Evolutionary conservation across 495 filamentous ascomycete genomes (phyloP).

Genomic region (Tuber brumale): DNA sequence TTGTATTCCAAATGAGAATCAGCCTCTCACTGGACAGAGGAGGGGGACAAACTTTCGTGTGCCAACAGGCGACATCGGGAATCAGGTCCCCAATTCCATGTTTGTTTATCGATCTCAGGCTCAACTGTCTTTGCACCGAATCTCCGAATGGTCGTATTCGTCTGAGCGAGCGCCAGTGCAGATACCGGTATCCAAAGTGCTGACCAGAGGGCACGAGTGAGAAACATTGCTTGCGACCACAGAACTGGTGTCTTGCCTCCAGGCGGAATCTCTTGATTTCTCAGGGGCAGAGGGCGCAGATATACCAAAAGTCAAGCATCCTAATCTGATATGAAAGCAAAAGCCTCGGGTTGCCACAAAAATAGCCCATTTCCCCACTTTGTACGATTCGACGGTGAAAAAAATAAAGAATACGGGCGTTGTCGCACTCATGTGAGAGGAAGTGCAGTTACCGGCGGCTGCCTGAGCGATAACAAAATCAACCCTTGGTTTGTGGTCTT

Average conservation of each 20-base stretch:
- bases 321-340: background rate
- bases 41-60: slow-evolving; percentile 12
- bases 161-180: background rate
- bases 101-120: slow-evolving; percentile 1
- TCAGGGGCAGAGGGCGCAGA: background rate
- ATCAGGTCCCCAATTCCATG: slow-evolving; percentile 16
- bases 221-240: background rate
- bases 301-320: background rate
- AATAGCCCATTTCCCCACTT: too few relatives aligned
- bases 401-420: background rate
- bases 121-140: background rate
- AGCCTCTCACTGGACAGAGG: background rate
- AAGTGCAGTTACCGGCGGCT: background rate
- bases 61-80: slow-evolving; percentile 20
- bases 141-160: background rate
- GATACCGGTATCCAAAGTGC: too few relatives aligned
- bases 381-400: background rate
- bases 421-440: background rate
- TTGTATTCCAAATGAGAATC: background rate
- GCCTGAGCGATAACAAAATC: background rate
- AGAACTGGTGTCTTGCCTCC: background rate
- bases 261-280: background rate
- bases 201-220: background rate
- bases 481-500: background rate
- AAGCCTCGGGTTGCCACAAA: too few relatives aligned